These are phyloP conservation scores for Torulaspora quercuum DNA, from an alignment of 805 yeast genomes.

Conservation along the genomic window DNA sequence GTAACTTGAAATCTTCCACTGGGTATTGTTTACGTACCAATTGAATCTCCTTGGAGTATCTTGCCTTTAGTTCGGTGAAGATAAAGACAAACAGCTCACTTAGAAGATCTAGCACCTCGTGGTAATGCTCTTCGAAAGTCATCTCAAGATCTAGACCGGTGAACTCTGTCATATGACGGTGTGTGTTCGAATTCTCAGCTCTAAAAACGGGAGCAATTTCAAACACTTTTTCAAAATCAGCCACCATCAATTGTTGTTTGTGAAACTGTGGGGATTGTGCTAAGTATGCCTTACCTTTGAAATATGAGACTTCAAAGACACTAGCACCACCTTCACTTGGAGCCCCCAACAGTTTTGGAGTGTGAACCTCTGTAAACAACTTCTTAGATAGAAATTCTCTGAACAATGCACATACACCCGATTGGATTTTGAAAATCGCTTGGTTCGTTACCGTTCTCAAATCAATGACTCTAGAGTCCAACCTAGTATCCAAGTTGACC, in stretches of 20 bases:
- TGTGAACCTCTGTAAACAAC: conserved; percentile 86
- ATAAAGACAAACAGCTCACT: conserved; percentile 81
- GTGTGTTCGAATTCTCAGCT: conserved; percentile 98
- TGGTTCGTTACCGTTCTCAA: conserved; percentile 96
- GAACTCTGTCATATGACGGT: conserved; percentile 99
- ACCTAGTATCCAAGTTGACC: conserved; percentile 92
- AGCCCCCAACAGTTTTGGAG: conserved; percentile 93
- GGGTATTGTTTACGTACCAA: conserved; percentile 92
- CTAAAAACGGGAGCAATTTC: conserved; percentile 98
- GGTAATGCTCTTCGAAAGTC: conserved; percentile 97
- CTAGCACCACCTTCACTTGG: conserved; percentile 98
- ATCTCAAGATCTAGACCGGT: conserved; percentile 96
- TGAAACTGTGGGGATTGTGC: conserved; percentile 98
- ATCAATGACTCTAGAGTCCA: conserved; percentile 93
- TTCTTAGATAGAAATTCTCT: conserved; percentile 72
- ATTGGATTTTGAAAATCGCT: conserved; percentile 90
- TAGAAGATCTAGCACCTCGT: conserved; percentile 69
- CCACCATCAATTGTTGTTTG: conserved; percentile 97
- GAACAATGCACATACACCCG: conserved; percentile 84
- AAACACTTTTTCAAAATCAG: conserved; percentile 93
- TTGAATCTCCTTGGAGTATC: conserved; percentile 82
- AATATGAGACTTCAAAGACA: conserved; percentile 90
- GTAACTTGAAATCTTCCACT: conserved; percentile 94
- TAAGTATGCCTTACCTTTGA: conserved; percentile 86
- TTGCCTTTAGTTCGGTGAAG: conserved; percentile 73